Percentiles rank a stretch among this genome's conserved stretches.
Conservation (phyloP, 495 filamentous ascomycete genomes). For the Penicillium simplicissimum region DNA sequence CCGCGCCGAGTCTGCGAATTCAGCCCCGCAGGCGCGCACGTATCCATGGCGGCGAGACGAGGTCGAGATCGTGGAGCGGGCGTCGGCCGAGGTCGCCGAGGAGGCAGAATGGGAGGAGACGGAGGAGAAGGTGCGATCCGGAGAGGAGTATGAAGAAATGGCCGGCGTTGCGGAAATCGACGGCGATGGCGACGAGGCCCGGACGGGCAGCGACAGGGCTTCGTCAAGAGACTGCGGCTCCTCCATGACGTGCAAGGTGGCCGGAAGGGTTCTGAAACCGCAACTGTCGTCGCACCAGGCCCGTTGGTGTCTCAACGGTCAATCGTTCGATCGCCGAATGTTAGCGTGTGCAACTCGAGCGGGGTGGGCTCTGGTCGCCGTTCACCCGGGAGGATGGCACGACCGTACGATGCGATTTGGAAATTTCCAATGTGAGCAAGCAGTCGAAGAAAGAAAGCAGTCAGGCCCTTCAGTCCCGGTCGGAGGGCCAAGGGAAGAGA, state of each 20-base stretch:
- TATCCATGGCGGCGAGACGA: slow-evolving; percentile 73
- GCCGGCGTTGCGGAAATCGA: slow-evolving; percentile 62
- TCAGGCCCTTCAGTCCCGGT: slow-evolving; percentile 7
- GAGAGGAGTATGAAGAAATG: slow-evolving; percentile 61
- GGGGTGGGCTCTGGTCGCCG: not conserved
- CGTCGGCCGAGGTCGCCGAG: slow-evolving; percentile 57
- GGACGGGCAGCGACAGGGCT: slow-evolving; percentile 31
- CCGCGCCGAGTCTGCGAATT: slow-evolving; percentile 87
- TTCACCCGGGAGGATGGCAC: not conserved
- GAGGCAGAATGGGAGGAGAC: slow-evolving; percentile 70
- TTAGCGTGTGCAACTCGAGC: not conserved
- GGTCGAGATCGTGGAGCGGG: slow-evolving; percentile 55
- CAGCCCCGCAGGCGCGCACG: slow-evolving; percentile 84
- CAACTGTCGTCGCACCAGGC: slow-evolving; percentile 19
- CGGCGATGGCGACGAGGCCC: slow-evolving; percentile 60
- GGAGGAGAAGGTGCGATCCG: slow-evolving; percentile 74
- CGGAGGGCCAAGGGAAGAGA: slow-evolving; percentile 24
- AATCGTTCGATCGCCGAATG: slow-evolving; percentile 6
- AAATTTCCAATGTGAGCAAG: not conserved
- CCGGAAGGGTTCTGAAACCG: slow-evolving; percentile 18
- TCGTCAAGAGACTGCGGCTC: slow-evolving; percentile 32
- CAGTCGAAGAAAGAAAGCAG: not conserved
- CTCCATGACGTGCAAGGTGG: slow-evolving; percentile 31
- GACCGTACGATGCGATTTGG: not conserved
- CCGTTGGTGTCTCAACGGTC: slow-evolving; percentile 4